Percentiles rank a stretch among this genome's conserved stretches.
Evolutionary conservation across 148 eudicot genomes (phyloP).

Genomic region (Simmondsia chinensis): DNA sequence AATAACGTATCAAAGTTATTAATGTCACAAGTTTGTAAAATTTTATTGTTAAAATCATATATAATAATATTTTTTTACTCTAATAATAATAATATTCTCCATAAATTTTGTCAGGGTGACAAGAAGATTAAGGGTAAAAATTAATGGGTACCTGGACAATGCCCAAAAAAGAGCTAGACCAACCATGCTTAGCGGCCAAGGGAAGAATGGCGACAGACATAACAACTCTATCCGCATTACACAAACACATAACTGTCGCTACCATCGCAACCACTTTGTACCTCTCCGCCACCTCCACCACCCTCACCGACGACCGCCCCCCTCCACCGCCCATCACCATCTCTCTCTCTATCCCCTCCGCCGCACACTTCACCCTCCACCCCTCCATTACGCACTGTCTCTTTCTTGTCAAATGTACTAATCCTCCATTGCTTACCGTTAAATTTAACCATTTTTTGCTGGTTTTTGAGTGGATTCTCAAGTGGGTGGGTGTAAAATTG

Average conservation of each 20-base stretch:
- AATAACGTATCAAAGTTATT: too few species aligned
- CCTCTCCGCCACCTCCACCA: slow-evolving; percentile 32
- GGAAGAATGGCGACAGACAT: slow-evolving; percentile 95
- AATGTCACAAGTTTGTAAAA: too few species aligned
- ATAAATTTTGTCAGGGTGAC: too few species aligned
- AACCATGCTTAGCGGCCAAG: slow-evolving; percentile 54
- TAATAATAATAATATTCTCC: too few species aligned
- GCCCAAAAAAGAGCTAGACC: slow-evolving; percentile 79
- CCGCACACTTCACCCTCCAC: slow-evolving; percentile 31
- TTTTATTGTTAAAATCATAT: too few species aligned
- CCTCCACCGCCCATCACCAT: background rate
- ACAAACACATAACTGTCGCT: slow-evolving; percentile 74
- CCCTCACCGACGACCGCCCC: slow-evolving; percentile 2
- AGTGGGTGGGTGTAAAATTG: too few species aligned
- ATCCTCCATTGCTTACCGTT: too few species aligned
- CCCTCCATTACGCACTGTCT: too few species aligned
- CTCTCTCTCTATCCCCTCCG: slow-evolving; percentile 37
- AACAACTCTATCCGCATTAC: slow-evolving; percentile 78
- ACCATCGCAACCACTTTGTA: slow-evolving; percentile 71
- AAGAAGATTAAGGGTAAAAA: background rate
- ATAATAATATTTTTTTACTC: too few species aligned
- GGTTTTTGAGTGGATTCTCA: too few species aligned
- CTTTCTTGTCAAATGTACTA: too few species aligned
- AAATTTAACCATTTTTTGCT: too few species aligned
- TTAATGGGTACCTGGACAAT: slow-evolving; percentile 62